A percentile compares a stretch with the other conserved stretches of the same genome.
Conservation (phyloP, 306 rosid genomes). For the Pterocarpus macrocarpus region DNA sequence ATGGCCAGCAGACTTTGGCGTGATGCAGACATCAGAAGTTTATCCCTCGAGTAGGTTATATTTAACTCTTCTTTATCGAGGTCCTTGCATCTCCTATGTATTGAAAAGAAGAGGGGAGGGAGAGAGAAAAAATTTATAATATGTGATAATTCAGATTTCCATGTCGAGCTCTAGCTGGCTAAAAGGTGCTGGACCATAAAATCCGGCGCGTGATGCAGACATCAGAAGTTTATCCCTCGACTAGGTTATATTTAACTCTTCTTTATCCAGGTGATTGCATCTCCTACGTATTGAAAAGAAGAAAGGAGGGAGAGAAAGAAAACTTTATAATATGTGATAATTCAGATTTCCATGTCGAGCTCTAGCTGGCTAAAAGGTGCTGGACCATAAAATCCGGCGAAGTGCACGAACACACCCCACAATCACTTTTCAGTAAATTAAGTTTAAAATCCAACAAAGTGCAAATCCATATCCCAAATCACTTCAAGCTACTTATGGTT, state of each 20-base stretch:
- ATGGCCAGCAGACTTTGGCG: not conserved
- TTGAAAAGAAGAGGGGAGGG: too few relatives aligned
- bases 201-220: not conserved
- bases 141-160: not conserved
- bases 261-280: not conserved
- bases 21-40: not conserved
- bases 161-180: not conserved
- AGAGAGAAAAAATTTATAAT: not conserved
- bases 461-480: not conserved
- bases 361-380: not conserved
- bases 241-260: not conserved
- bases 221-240: not conserved
- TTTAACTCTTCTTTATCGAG: not conserved
- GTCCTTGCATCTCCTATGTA: not conserved
- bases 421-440: too few relatives aligned
- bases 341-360: not conserved
- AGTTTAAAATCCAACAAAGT: not conserved
- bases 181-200: not conserved
- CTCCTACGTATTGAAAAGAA: not conserved
- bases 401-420: not conserved
- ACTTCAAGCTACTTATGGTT: not conserved
- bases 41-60: not conserved
- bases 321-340: not conserved
- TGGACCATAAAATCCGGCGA: conserved; percentile 11
- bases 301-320: not conserved